Evolutionary conservation across 2,329 filamentous ascomycete genomes (phyloP).

Genomic region (Sordariomycetes sp.): DNA sequence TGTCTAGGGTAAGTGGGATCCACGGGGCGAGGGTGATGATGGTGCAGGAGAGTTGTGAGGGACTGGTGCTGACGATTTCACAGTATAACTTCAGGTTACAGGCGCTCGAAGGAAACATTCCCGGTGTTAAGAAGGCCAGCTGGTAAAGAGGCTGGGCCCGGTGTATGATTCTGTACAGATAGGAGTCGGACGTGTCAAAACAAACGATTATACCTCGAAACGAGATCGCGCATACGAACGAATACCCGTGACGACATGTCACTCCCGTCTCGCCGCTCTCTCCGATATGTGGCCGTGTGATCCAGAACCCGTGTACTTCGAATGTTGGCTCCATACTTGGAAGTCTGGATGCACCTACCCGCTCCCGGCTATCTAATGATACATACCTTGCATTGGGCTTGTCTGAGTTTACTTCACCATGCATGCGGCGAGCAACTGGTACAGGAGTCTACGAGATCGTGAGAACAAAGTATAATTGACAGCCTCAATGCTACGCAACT

Average conservation of each 20-base stretch:
- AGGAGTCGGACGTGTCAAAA: not conserved
- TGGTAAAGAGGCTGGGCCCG: slow-evolving; percentile 53
- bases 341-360: not conserved
- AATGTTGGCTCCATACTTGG: not conserved
- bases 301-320: not conserved
- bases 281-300: not conserved
- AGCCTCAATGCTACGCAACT: not conserved
- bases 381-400: not conserved
- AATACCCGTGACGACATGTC: not conserved
- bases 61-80: slow-evolving; percentile 12
- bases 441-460: not conserved
- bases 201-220: not conserved
- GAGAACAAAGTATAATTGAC: not conserved
- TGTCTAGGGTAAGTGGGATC: slow-evolving; percentile 61
- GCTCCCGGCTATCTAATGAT: not conserved
- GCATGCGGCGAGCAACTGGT: not conserved
- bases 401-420: not conserved
- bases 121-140: slow-evolving; percentile 90
- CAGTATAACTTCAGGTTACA: slow-evolving; percentile 90
- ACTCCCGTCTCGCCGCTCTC: not conserved
- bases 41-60: not conserved
- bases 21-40: not conserved
- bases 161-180: slow-evolving; percentile 1
- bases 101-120: slow-evolving; percentile 71
- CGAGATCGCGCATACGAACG: not conserved